Evolutionary conservation across 2,329 filamentous ascomycete species (phyloP), one percentile per base, ranked within the genome.

Genomic region (Monosporascus ibericus): DNA sequence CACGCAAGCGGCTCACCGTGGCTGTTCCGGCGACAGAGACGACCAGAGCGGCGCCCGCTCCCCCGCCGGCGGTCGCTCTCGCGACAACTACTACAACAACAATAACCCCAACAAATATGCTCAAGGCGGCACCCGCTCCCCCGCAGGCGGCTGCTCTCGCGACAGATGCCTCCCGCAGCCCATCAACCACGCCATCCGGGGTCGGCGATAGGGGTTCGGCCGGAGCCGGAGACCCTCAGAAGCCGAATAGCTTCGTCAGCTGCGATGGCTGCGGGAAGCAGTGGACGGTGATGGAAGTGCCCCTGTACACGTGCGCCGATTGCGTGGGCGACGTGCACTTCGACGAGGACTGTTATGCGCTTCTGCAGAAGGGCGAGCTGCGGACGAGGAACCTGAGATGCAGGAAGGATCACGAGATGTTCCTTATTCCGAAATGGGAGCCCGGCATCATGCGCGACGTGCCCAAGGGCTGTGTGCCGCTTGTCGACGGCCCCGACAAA

Each of bases 301-400:
- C 60, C 7, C 48, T 67, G 18, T 58, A 60, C 46, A 58, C 52
- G n/a, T 67, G 63, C 49, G 62, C 60, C 18, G 65, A 67, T 44
- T 65, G 63, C 48, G 53, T 63, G 6, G 61, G 60, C 22, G 46
- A 49, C 34, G 30, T 58, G 8, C 57, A 63, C 47, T 52, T 67
- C 2, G 56, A 59, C 48, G 36, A 38, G 3, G 55, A 50, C 8
- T 67, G 65, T 52, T 51, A 65, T 25, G 55, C 51, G 27, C 44
- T 53, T 22, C 55, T 62, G 17, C 42, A 50, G 34, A 54, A 49
- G 15, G 64, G 55, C 18, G 52, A 62, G 46, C 50, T 63, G 6
- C 47, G 51, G 25, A 52, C 48, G 40, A 60, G 55, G 9, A 57
- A 58, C 3, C 34, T 61, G 22, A 54, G 37, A 34, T 64, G 64